Evolutionary conservation across 2,329 filamentous ascomycete species (phyloP).

Genomic region (Paraconiothyrium sp.): DNA sequence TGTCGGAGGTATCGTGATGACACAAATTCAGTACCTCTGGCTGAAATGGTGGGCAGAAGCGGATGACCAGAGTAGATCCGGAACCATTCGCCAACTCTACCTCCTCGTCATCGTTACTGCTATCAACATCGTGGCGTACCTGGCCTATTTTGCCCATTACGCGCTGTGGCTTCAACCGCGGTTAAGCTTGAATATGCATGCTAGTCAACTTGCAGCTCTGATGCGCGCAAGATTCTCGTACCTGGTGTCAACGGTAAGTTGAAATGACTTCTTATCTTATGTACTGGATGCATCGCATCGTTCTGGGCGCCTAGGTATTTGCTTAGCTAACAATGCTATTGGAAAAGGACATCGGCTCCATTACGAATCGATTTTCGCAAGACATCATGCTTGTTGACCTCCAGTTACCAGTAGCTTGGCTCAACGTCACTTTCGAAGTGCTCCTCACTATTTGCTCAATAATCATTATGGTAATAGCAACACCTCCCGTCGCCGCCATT

Average conservation of each 20-base stretch:
- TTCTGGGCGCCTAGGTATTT: neutral
- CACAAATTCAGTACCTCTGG: constrained; percentile 24
- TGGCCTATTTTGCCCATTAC: constrained; percentile 22
- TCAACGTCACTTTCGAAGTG: constrained; percentile 29
- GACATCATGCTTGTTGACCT: constrained; percentile 54
- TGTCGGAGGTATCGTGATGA: constrained; percentile 12
- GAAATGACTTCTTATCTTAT: too few species aligned
- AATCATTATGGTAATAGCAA: constrained; percentile 39
- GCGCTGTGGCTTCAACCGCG: constrained; percentile 21
- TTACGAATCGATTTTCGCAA: constrained; percentile 52
- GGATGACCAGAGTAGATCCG: constrained; percentile 17
- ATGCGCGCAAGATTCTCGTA: constrained; percentile 29
- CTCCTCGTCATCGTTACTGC: constrained; percentile 22
- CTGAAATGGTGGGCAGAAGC: constrained; percentile 28
- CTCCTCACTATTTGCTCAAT: constrained; percentile 39
- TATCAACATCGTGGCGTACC: constrained; percentile 17
- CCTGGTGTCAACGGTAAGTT: constrained; percentile 18
- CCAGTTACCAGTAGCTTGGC: constrained; percentile 44
- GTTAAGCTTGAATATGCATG: constrained; percentile 24
- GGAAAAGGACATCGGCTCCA: constrained; percentile 21
- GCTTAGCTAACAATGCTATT: neutral
- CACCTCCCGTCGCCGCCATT: constrained; percentile 21
- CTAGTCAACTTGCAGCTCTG: constrained; percentile 22
- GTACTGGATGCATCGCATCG: neutral
- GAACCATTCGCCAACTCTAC: constrained; percentile 19